These are phyloP conservation scores for Yamadazyma ubonensis DNA, from an alignment of 805 yeast species.

Conservation along the genomic window DNA sequence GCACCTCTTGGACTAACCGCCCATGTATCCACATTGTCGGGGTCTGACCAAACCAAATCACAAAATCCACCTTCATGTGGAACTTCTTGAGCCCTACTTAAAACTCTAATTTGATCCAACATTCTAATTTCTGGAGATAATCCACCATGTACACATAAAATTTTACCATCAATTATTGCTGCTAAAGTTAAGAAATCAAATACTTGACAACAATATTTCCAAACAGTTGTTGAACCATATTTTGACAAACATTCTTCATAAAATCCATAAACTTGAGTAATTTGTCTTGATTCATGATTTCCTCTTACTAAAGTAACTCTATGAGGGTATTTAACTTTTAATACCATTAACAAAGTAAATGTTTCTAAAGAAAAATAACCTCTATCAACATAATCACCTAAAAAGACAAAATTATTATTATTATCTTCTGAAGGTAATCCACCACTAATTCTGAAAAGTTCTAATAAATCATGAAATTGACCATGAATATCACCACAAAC, in stretches of 20 bases:
- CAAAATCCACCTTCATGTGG: constrained; percentile 99
- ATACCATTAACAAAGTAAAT: constrained; percentile 87
- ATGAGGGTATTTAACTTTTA: constrained; percentile 84
- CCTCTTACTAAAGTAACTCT: constrained; percentile 91
- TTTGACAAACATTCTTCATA: constrained; percentile 93
- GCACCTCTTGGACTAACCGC: constrained; percentile 98
- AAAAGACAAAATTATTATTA: constrained; percentile 57
- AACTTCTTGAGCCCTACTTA: constrained; percentile 95
- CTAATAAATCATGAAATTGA: constrained; percentile 91
- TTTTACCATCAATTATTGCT: constrained; percentile 92
- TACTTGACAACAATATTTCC: constrained; percentile 96
- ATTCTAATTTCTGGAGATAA: constrained; percentile 94
- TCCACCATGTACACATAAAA: constrained; percentile 96
- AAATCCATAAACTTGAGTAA: constrained; percentile 98
- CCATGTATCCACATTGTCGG: constrained; percentile 97
- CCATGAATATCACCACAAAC: constrained; percentile 99
- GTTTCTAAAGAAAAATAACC: constrained; percentile 97
- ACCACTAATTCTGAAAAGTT: constrained; percentile 85
- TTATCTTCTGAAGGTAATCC: constrained; percentile 77
- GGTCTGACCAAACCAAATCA: constrained; percentile 97
- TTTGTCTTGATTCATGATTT: constrained; percentile 96
- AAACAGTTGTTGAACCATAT: constrained; percentile 91
- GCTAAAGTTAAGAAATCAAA: constrained; percentile 92
- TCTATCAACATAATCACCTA: constrained; percentile 96
- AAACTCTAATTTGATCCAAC: constrained; percentile 93